phyloP scores from a whole-genome alignment of 352 stramenopile species.

The Phytophthora palmivora region DNA sequence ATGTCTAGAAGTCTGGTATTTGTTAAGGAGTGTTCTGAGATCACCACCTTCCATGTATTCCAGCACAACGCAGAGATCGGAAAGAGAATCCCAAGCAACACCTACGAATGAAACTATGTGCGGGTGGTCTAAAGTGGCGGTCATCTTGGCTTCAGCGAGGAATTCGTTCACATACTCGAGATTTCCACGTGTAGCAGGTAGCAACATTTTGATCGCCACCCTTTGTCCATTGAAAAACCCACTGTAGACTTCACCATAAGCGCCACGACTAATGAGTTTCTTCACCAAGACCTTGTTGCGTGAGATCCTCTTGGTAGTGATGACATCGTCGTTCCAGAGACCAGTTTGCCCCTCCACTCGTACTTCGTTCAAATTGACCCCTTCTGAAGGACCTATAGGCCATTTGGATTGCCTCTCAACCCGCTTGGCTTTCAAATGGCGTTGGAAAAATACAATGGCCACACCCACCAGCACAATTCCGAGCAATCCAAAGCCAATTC shows the following conservation, averaged over 20 bases:
- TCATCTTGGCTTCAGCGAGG: slow-evolving; percentile 48
- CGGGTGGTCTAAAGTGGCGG: slow-evolving; percentile 36
- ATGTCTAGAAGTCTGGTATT: slow-evolving; percentile 11
- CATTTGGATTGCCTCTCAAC: slow-evolving; percentile 1
- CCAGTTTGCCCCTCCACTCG: slow-evolving; percentile 16
- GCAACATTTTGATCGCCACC: slow-evolving; percentile 53
- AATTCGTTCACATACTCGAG: slow-evolving; percentile 40
- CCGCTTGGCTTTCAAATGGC: slow-evolving; percentile 6
- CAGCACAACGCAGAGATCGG: slow-evolving; percentile 45
- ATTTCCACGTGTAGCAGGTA: slow-evolving; percentile 32
- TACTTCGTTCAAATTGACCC: background rate
- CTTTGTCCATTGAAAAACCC: slow-evolving; percentile 35
- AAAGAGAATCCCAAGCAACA: slow-evolving; percentile 45
- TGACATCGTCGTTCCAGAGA: slow-evolving; percentile 41
- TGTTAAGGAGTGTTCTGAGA: slow-evolving; percentile 36
- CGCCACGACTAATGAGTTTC: slow-evolving; percentile 41
- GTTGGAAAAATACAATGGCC: slow-evolving; percentile 2
- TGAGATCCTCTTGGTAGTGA: slow-evolving; percentile 42
- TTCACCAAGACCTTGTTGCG: slow-evolving; percentile 32
- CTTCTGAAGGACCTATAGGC: background rate
- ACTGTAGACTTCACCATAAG: slow-evolving; percentile 49
- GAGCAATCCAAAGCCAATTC: slow-evolving; percentile 10
- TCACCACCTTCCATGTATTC: slow-evolving; percentile 59
- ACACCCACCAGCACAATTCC: background rate
- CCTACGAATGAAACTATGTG: slow-evolving; percentile 49